Base-by-base conservation (phyloP, 768 basidiomycete genomes). In the Amanita jacksonii region DNA sequence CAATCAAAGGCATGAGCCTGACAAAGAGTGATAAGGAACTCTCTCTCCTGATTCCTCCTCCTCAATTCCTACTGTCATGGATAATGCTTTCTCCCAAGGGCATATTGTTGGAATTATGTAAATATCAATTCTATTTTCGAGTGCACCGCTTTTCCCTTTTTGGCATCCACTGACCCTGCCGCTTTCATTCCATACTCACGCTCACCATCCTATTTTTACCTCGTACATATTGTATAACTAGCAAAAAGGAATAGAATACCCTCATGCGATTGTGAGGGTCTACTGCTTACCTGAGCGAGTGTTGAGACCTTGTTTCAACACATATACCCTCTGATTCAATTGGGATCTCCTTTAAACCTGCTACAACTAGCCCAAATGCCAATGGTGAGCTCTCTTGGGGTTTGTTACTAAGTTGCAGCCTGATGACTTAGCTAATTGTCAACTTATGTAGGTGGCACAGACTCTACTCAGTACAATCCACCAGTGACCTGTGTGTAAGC, bases 381-480 rank as follows among this genome's bases (percentile, higher is more conserved):
- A 76, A 76, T 42, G 78, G 77, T 38, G 74, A 76, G 49, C 53
- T 79, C 24, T 69, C 69, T 15, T 78, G 74, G 62, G 76, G 75
- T 62, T 54, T 55, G 42, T 47, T 8, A 23, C 25, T 40, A 7
- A 3, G n/a, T 52, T 4, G 43, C 54, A 53, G 35, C 56, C 52
- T 55, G 52, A 47, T 62, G 52, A 35, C 35, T 28, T 3, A 33
- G 2, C 46, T 32, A 50, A 19, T 50, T 49, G 15, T 22, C 49
- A 13, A 25, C 23, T 6, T 9, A 8, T n/a, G n/a, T 31, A 63
- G 72, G 73, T 50, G 70, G 72, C 28, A 62, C 58, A 35, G 73
- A 76, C 49, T 53, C 56, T 47, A 54, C 56, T 45, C 72, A 71
- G 55, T 67, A 64, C 54, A 66, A 64, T 31, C 69, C 72, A 1